These are phyloP conservation scores for Yamadazyma epiphylla DNA, from an alignment of 1,139 yeast genomes.

Conservation along the genomic window DNA sequence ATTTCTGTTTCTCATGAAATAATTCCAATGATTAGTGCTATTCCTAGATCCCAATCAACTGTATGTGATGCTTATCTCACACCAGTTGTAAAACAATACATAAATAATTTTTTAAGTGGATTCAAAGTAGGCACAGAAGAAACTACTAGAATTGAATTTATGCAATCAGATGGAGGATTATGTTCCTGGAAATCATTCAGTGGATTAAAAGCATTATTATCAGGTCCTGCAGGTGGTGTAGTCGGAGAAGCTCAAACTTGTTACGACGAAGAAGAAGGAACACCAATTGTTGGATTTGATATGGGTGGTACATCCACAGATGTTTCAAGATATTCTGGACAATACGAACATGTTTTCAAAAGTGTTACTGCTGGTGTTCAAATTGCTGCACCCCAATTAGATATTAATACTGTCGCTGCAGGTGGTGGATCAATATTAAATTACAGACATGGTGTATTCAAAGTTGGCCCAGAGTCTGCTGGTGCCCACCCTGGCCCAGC, in stretches of 20 bases:
- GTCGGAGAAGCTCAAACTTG: constrained; percentile 55
- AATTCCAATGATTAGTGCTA: constrained; percentile 71
- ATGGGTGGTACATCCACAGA: constrained; percentile 64
- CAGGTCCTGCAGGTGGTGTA: constrained; percentile 65
- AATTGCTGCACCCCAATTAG: constrained; percentile 53
- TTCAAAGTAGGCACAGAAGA: constrained; percentile 39
- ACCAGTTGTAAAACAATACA: constrained; percentile 63
- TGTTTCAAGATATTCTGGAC: constrained; percentile 44
- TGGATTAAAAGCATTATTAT: constrained; percentile 47
- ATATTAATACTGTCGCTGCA: constrained; percentile 57
- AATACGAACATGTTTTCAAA: constrained; percentile 48
- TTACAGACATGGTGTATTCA: constrained; percentile 47
- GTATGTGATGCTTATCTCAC: constrained; percentile 76
- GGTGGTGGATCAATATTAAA: constrained; percentile 54
- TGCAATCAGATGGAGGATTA: constrained; percentile 59
- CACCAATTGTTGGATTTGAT: constrained; percentile 53
- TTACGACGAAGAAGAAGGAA: constrained; percentile 32
- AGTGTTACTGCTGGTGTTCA: constrained; percentile 52
- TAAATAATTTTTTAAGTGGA: constrained; percentile 58
- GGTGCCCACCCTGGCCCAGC: constrained; percentile 60
- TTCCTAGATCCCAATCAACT: constrained; percentile 67
- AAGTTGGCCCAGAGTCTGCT: constrained; percentile 55
- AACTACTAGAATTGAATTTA: constrained; percentile 35
- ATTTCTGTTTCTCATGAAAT: constrained; percentile 62
- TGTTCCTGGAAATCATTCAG: constrained; percentile 45